Conservation (phyloP, 345 rosid genomes). For the Lepidium africanum region DNA sequence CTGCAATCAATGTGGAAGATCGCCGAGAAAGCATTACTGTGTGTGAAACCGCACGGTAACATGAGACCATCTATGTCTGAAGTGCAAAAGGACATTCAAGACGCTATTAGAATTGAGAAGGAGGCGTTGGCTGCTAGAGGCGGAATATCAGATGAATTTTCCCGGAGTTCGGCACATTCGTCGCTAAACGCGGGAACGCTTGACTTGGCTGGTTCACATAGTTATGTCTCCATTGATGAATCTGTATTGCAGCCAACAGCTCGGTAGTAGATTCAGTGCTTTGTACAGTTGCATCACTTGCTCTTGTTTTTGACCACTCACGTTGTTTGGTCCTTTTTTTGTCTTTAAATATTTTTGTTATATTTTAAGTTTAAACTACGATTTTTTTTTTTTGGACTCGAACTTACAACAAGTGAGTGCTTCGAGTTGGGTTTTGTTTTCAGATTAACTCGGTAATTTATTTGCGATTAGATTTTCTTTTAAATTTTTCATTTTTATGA, state of each 20-base stretch:
- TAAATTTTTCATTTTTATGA: neutral
- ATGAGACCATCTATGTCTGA: conserved; percentile 92
- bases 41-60: conserved; percentile 87
- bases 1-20: conserved; percentile 99
- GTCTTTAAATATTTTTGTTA: neutral
- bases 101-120: conserved; percentile 73
- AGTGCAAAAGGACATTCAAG: conserved; percentile 93
- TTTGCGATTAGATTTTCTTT: neutral
- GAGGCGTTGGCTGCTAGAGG: conserved; percentile 45
- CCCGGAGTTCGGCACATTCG: conserved; percentile 60
- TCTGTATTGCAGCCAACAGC: conserved; percentile 57
- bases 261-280: conserved; percentile 36
- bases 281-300: conserved; percentile 14
- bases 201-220: conserved; percentile 49
- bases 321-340: neutral
- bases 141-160: conserved; percentile 70
- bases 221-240: conserved; percentile 51
- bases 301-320: conserved; percentile 9
- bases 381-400: conserved; percentile 20
- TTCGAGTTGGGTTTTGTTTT: neutral
- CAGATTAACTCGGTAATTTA: neutral
- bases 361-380: neutral
- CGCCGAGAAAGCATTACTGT: conserved; percentile 87
- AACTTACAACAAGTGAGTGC: neutral
- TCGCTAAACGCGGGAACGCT: conserved; percentile 47